phyloP scores from a whole-genome alignment of 1,284 basidiomycete species.

The Tremellales sp. region DNA sequence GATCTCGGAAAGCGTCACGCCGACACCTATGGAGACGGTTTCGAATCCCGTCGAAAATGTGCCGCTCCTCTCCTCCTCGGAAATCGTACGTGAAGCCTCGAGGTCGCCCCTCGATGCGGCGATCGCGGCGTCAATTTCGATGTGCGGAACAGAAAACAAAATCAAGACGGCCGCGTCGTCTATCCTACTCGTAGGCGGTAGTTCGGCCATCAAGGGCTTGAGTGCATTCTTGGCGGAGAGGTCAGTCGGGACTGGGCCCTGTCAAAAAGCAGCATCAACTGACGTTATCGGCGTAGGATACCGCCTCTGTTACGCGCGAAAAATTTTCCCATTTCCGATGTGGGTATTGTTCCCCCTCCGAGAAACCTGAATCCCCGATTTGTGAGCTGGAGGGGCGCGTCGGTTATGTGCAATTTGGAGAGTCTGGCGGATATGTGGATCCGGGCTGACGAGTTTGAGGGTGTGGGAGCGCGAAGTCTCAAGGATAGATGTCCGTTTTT shows the following conservation, averaged over 20 bases:
- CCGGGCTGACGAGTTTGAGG: slow-evolving; percentile 75
- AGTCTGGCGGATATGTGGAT: slow-evolving; percentile 86
- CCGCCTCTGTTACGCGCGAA: slow-evolving; percentile 69
- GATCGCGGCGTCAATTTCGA: slow-evolving; percentile 83
- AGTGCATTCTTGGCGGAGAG: slow-evolving; percentile 41
- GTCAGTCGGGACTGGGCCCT: slow-evolving; percentile 36
- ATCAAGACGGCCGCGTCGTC: slow-evolving; percentile 84
- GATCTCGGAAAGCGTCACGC: too few species aligned
- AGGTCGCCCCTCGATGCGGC: slow-evolving; percentile 91
- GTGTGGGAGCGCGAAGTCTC: slow-evolving; percentile 51
- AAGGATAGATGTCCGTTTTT: slow-evolving; percentile 49
- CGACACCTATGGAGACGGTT: background rate
- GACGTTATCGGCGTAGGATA: slow-evolving; percentile 23
- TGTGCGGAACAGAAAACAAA: slow-evolving; percentile 80
- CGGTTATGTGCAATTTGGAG: slow-evolving; percentile 91
- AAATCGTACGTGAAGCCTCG: slow-evolving; percentile 65
- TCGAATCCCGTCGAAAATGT: slow-evolving; percentile 2
- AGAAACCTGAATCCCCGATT: slow-evolving; percentile 87
- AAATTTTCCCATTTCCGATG: slow-evolving; percentile 79
- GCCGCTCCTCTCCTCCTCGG: background rate
- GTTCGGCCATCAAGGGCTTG: slow-evolving; percentile 55
- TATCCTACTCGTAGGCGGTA: slow-evolving; percentile 80
- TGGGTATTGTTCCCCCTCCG: slow-evolving; percentile 84
- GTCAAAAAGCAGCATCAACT: slow-evolving; percentile 7
- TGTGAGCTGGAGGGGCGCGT: slow-evolving; percentile 90